phyloP scores from a whole-genome alignment of 1,284 basidiomycete genomes.

The Heimioporus retisporus region DNA sequence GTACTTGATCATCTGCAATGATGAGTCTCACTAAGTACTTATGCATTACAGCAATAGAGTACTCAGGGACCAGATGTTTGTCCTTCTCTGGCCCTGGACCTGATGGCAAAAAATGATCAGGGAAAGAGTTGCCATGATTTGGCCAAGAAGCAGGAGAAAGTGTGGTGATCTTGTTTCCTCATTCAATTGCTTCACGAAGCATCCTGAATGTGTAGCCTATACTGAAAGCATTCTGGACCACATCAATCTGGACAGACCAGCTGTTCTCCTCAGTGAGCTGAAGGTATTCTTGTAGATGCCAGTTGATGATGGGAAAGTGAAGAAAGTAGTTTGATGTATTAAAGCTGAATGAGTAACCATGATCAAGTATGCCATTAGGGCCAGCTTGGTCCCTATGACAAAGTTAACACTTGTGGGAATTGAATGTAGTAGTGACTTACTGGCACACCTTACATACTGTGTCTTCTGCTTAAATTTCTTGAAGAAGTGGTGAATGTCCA shows the following conservation, averaged over 20 bases:
- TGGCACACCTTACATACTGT: too few relatives aligned
- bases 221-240: background rate
- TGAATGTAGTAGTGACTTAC: too few relatives aligned
- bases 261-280: background rate
- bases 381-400: background rate
- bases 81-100: too few relatives aligned
- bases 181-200: background rate
- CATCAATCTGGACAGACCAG: background rate
- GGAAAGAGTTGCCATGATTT: too few relatives aligned
- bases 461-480: too few relatives aligned
- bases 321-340: background rate
- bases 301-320: background rate
- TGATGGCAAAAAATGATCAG: too few relatives aligned
- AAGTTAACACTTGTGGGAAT: too few relatives aligned
- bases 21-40: background rate
- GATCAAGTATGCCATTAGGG: background rate
- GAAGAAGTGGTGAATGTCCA: too few relatives aligned
- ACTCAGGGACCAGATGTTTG: background rate
- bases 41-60: background rate
- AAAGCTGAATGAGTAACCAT: background rate
- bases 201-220: background rate
- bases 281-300: background rate
- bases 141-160: background rate
- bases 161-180: background rate
- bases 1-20: slow-evolving; percentile 1